Evolutionary conservation across 345 rosid species (phyloP).

Genomic region (Citrus mangshanensis): DNA sequence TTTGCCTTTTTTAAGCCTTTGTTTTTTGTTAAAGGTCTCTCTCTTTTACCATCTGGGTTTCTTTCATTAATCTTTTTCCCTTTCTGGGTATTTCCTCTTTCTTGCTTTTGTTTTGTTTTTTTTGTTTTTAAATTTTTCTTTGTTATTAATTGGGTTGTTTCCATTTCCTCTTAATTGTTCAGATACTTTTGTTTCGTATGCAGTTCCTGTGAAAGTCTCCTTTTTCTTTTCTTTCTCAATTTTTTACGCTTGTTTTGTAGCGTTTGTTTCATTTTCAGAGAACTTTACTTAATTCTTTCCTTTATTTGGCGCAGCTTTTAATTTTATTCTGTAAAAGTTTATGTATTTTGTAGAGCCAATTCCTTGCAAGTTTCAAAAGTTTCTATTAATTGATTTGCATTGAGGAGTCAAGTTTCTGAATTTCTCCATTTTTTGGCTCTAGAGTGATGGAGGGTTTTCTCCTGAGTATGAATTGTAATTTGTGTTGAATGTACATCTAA

Average conservation of each 20-base stretch:
- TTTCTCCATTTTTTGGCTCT: constrained; percentile 11
- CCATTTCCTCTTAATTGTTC: constrained; percentile 16
- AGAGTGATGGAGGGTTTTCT: neutral
- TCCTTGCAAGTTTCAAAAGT: neutral
- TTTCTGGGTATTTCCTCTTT: constrained; percentile 19
- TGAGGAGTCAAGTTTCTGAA: neutral
- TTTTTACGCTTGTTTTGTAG: neutral
- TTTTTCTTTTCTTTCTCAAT: neutral
- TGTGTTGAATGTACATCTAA: neutral
- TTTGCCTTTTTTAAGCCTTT: neutral
- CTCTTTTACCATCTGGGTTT: constrained; percentile 31
- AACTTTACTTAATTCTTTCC: neutral
- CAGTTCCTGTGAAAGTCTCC: constrained; percentile 9
- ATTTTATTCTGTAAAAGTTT: constrained; percentile 2
- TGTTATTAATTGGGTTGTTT: constrained; percentile 25
- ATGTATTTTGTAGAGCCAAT: neutral
- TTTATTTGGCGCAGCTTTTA: constrained; percentile 12
- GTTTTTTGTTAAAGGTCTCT: constrained; percentile 21
- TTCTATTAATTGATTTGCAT: constrained; percentile 11
- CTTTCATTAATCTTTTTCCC: neutral
- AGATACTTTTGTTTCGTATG: neutral
- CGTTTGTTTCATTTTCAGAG: neutral
- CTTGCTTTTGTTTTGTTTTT: constrained; percentile 5
- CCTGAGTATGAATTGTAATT: constrained; percentile 1
- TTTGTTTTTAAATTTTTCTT: constrained; percentile 14